Percentiles rank a stretch among this genome's conserved stretches.
Evolutionary conservation across 441 rosid species (phyloP).

Genomic region (Euphorbia celastroides): DNA sequence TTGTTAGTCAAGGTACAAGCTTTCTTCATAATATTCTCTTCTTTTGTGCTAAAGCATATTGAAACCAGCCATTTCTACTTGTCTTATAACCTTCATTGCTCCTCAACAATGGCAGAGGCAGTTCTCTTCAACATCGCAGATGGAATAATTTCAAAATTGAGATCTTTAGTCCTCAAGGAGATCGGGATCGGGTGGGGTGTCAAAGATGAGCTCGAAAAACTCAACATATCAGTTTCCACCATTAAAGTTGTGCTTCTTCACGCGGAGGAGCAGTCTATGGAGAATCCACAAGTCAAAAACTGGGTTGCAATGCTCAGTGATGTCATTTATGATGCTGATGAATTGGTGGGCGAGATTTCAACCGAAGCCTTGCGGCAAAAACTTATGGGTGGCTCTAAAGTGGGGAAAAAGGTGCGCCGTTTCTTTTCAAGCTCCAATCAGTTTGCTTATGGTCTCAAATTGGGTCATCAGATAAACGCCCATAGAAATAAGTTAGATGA

Average conservation of each 20-base stretch:
- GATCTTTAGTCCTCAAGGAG: background rate
- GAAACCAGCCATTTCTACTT: no score
- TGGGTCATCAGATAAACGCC: slow-evolving; percentile 10
- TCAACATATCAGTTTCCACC: background rate
- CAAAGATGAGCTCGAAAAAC: slow-evolving; percentile 4
- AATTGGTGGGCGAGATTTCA: slow-evolving; percentile 10
- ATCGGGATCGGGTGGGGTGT: background rate
- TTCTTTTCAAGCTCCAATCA: background rate
- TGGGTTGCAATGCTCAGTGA: slow-evolving; percentile 20
- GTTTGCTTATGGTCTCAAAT: slow-evolving; percentile 5
- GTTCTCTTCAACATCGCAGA: background rate
- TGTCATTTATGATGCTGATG: background rate
- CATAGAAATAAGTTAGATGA: slow-evolving; percentile 9
- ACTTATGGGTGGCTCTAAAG: background rate
- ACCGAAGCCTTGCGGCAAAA: background rate
- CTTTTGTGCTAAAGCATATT: no score
- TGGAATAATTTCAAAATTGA: background rate
- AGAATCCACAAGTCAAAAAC: background rate
- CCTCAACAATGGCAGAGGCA: slow-evolving; percentile 21
- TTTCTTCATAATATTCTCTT: no score
- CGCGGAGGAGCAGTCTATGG: slow-evolving; percentile 13
- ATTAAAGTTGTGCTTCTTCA: slow-evolving; percentile 19
- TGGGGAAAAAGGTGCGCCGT: background rate
- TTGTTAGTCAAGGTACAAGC: no score
- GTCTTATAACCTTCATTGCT: no score